Conservation (phyloP, 768 basidiomycete species). For the Auriscalpium orientale region DNA sequence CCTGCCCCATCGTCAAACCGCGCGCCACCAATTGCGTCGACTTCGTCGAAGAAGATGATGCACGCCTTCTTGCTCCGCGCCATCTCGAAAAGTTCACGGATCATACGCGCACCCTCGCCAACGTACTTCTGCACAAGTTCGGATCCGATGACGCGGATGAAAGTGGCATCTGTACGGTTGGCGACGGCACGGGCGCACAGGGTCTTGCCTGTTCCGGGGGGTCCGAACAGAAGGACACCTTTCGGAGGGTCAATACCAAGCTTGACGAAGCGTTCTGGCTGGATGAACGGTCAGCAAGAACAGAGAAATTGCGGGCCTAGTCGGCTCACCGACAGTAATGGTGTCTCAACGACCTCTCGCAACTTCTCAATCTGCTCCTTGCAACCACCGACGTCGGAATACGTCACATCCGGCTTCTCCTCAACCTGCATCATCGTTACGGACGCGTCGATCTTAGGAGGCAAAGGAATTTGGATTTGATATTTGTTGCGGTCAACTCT, state of each 20-base stretch:
- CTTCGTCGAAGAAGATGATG: conserved; percentile 99
- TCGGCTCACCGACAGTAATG: conserved; percentile 75
- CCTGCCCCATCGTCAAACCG: conserved; percentile 98
- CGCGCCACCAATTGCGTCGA: conserved; percentile 97
- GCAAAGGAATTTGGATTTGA: conserved; percentile 96
- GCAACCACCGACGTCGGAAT: conserved; percentile 96
- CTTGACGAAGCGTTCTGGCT: conserved; percentile 99
- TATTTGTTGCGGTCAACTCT: conserved; percentile 96
- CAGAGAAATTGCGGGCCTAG: background rate
- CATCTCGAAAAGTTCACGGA: conserved; percentile 98
- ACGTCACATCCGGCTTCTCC: conserved; percentile 97
- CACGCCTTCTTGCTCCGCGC: conserved; percentile 97
- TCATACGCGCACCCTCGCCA: conserved; percentile 98
- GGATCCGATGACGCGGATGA: conserved; percentile 98
- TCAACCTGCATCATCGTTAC: conserved; percentile 99
- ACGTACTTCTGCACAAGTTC: conserved; percentile 99
- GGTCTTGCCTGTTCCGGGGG: conserved; percentile 97
- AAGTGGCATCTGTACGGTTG: conserved; percentile 97
- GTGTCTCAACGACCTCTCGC: conserved; percentile 95
- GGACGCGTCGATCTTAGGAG: conserved; percentile 97
- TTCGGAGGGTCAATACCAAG: conserved; percentile 99
- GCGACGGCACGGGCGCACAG: conserved; percentile 97
- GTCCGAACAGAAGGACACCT: conserved; percentile 92
- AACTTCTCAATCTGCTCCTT: conserved; percentile 99
- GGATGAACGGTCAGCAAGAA: conserved; percentile 1